phyloP scores from a whole-genome alignment of 176 grass and related monocot species.

The Aechmea fasciata region DNA sequence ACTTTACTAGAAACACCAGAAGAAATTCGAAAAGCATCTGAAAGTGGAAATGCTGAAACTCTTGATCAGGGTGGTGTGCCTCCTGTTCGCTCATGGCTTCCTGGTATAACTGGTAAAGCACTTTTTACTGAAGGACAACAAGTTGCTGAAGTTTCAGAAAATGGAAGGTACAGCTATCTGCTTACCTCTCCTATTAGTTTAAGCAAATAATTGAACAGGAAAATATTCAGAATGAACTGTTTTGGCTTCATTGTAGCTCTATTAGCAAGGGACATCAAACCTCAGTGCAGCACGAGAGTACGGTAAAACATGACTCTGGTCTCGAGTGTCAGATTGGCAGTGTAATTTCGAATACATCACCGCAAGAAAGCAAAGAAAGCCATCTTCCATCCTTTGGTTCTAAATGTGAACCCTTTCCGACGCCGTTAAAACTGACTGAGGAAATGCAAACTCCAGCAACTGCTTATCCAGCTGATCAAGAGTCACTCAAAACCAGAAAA shows the following conservation, averaged over 20 bases:
- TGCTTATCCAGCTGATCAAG: constrained; percentile 13
- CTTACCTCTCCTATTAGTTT: neutral
- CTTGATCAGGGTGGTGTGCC: constrained; percentile 8
- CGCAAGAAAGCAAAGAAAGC: constrained; percentile 9
- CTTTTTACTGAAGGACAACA: constrained; percentile 6
- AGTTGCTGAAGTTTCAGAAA: constrained; percentile 25
- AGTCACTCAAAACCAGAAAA: constrained; percentile 21
- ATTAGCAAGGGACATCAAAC: constrained; percentile 20
- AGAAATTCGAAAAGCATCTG: constrained; percentile 17
- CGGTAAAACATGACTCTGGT: constrained; percentile 11
- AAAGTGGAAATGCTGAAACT: neutral
- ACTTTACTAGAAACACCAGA: constrained; percentile 24
- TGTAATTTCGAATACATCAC: constrained; percentile 6
- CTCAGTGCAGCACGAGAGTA: constrained; percentile 8
- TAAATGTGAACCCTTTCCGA: constrained; percentile 25
- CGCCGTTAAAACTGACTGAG: constrained; percentile 8
- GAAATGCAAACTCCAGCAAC: constrained; percentile 25
- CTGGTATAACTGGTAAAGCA: constrained; percentile 13
- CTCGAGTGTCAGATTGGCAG: neutral
- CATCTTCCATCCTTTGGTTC: constrained; percentile 12
- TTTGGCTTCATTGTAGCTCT: constrained; percentile 22
- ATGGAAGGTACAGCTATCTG: constrained; percentile 20
- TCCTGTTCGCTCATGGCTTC: constrained; percentile 3
- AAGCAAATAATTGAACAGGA: neutral
- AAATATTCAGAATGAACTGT: neutral